Percentiles rank a stretch among this genome's conserved stretches.
Conservation (phyloP, 2,329 filamentous ascomycete genomes). For the Beauveria australis region DNA sequence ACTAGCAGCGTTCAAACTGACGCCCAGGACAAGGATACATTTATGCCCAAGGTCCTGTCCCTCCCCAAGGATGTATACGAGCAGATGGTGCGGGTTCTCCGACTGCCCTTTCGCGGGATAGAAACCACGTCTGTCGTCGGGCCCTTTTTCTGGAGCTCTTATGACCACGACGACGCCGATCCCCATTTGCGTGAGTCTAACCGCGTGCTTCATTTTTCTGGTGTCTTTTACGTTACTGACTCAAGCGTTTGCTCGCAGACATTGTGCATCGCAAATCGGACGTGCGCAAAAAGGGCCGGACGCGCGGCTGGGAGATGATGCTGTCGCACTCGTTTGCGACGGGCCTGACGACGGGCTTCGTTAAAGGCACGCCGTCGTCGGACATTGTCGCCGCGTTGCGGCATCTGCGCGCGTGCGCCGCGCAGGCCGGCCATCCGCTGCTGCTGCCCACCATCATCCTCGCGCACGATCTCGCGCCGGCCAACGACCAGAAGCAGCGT, state of each 20-base stretch:
- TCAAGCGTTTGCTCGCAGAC: slow-evolving; percentile 27
- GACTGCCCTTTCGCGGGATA: slow-evolving; percentile 47
- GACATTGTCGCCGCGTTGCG: slow-evolving; percentile 41
- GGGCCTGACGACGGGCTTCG: slow-evolving; percentile 49
- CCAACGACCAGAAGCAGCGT: slow-evolving; percentile 53
- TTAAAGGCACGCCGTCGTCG: slow-evolving; percentile 52
- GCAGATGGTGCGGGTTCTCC: slow-evolving; percentile 46
- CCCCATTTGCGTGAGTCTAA: slow-evolving; percentile 45
- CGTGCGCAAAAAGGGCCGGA: slow-evolving; percentile 55
- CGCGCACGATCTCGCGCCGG: slow-evolving; percentile 46
- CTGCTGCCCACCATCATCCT: slow-evolving; percentile 52
- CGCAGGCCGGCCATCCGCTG: slow-evolving; percentile 48
- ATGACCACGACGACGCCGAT: slow-evolving; percentile 48
- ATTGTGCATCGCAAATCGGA: slow-evolving; percentile 59
- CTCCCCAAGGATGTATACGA: slow-evolving; percentile 42
- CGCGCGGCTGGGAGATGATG: slow-evolving; percentile 57
- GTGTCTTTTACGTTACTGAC: not conserved
- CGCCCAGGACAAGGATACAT: slow-evolving; percentile 49
- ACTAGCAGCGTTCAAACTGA: slow-evolving; percentile 44
- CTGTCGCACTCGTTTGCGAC: slow-evolving; percentile 49
- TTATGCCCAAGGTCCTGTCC: slow-evolving; percentile 46
- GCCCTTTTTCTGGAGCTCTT: slow-evolving; percentile 54
- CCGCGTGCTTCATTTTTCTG: not conserved
- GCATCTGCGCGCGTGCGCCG: slow-evolving; percentile 41
- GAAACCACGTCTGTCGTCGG: slow-evolving; percentile 52